Evolutionary conservation across 192 early-diverging fungal species (phyloP).

Genomic region (Rhizophagus sp.): DNA sequence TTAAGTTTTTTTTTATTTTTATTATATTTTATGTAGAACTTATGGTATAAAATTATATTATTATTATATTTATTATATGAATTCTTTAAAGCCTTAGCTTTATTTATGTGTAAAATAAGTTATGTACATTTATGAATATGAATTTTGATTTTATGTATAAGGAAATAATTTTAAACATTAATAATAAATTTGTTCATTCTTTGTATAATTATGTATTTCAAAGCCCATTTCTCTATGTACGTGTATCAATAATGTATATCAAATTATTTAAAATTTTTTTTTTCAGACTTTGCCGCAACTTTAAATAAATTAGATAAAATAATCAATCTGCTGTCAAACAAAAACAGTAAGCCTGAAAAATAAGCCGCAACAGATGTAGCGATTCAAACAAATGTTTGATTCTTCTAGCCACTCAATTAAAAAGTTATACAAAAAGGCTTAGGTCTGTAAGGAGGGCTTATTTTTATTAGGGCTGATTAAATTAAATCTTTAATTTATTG

Average conservation of each 20-base stretch:
- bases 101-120: neutral
- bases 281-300: neutral
- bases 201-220: too few species aligned
- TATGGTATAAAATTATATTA: neutral
- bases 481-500: neutral
- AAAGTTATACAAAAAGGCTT: neutral
- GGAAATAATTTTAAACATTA: too few species aligned
- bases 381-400: neutral
- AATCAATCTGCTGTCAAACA: constrained; percentile 1
- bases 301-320: neutral
- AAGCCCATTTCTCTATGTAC: too few species aligned
- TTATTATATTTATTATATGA: neutral
- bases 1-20: neutral
- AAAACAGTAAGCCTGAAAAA: neutral
- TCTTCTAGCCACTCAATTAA: neutral
- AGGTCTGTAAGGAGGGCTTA: neutral
- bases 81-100: neutral
- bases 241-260: too few species aligned
- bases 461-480: neutral
- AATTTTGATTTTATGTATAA: too few species aligned
- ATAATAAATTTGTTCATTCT: too few species aligned
- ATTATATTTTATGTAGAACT: too few species aligned
- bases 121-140: neutral
- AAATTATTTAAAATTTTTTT: neutral
- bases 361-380: neutral